Evolutionary conservation across 2,329 filamentous ascomycete species (phyloP).

Genomic region (Knufia fluminis): DNA sequence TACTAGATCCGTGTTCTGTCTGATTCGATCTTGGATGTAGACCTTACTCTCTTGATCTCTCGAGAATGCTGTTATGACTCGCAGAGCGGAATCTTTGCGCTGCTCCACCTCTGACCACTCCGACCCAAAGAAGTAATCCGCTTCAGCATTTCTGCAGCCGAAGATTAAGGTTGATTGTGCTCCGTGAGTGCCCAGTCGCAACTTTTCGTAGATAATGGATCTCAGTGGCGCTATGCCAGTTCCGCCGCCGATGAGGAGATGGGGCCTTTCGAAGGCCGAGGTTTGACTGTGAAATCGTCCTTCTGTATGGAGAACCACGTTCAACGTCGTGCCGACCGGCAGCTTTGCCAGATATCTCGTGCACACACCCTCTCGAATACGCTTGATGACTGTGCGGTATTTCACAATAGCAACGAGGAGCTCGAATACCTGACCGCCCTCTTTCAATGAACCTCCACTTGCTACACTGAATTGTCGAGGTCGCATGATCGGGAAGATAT

Average conservation of each 20-base stretch:
- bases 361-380: constrained; percentile 76
- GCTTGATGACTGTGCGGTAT: constrained; percentile 78
- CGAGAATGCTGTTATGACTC: constrained; percentile 59
- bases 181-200: constrained; percentile 14
- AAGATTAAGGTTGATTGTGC: constrained; percentile 62
- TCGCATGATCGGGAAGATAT: constrained; percentile 71
- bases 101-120: constrained; percentile 52
- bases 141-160: constrained; percentile 63
- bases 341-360: constrained; percentile 73
- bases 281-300: constrained; percentile 11
- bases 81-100: constrained; percentile 35
- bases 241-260: constrained; percentile 45
- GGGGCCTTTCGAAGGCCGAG: constrained; percentile 4
- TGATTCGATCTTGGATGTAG: constrained; percentile 59
- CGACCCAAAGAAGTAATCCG: constrained; percentile 72
- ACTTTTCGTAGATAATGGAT: constrained; percentile 43
- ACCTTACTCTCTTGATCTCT: constrained; percentile 56
- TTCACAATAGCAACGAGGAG: constrained; percentile 81
- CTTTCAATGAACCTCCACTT: constrained; percentile 51
- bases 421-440: constrained; percentile 47
- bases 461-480: constrained; percentile 91
- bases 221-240: constrained; percentile 27
- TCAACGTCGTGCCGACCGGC: constrained; percentile 47
- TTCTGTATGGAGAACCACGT: constrained; percentile 36
- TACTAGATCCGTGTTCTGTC: constrained; percentile 41